Conservation (phyloP, 441 rosid genomes). For the Arabidopsis hybrid region DNA sequence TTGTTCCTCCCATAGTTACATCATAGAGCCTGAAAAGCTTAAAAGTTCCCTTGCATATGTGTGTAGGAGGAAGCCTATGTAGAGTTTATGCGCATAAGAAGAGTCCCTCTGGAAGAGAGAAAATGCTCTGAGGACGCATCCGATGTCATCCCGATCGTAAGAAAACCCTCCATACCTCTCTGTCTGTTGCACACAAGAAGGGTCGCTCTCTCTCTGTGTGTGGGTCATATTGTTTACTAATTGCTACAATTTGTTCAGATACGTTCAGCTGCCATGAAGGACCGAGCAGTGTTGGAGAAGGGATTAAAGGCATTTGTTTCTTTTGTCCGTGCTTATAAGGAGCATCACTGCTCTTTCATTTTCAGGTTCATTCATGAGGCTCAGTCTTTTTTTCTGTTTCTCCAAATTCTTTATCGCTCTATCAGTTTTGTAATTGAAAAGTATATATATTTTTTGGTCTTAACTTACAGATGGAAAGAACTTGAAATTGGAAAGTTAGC, state of each 20-base stretch:
- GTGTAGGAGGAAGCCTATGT: slow-evolving; percentile 92
- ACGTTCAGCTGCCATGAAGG: slow-evolving; percentile 70
- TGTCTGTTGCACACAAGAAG: neutral
- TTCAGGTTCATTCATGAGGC: slow-evolving; percentile 55
- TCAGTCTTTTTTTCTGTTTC: neutral
- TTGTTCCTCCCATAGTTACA: slow-evolving; percentile 42
- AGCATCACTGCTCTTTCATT: slow-evolving; percentile 77
- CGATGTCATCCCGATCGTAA: slow-evolving; percentile 76
- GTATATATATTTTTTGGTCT: neutral
- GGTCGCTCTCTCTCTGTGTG: neutral
- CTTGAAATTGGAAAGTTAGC: slow-evolving; percentile 92
- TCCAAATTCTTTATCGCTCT: neutral
- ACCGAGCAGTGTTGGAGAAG: slow-evolving; percentile 89
- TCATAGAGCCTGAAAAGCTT: neutral
- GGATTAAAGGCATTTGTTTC: slow-evolving; percentile 90
- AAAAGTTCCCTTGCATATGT: neutral
- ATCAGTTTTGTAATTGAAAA: neutral
- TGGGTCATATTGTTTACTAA: slow-evolving; percentile 21
- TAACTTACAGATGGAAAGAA: slow-evolving; percentile 72
- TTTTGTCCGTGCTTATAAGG: slow-evolving; percentile 81
- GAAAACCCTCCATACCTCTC: slow-evolving; percentile 7
- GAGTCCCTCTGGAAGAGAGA: slow-evolving; percentile 77
- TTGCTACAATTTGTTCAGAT: slow-evolving; percentile 57
- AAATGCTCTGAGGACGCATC: slow-evolving; percentile 53
- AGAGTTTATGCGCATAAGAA: slow-evolving; percentile 70